phyloP scores from a whole-genome alignment of 1,139 yeast genomes.

The Diutina neorugosa region DNA sequence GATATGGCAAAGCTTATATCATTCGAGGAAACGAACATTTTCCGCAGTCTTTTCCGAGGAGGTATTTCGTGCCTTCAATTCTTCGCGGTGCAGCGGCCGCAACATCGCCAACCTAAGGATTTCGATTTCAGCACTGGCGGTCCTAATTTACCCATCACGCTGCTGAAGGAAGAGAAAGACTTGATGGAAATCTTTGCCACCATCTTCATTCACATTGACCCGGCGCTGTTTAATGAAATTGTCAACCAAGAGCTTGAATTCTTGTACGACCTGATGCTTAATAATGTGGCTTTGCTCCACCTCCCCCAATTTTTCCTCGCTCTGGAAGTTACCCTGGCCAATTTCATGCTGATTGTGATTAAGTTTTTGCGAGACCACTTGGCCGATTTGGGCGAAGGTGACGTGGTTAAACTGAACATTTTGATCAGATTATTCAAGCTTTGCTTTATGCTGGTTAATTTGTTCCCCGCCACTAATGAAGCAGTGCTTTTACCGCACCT shows the following conservation, averaged over 20 bases:
- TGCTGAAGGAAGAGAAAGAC: slow-evolving; percentile 89
- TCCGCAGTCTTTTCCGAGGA: slow-evolving; percentile 69
- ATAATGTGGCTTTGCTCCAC: slow-evolving; percentile 79
- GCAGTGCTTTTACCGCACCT: slow-evolving; percentile 78
- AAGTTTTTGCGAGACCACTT: slow-evolving; percentile 65
- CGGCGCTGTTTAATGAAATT: slow-evolving; percentile 91
- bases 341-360: slow-evolving; percentile 79
- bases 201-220: slow-evolving; percentile 86
- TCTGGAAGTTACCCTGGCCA: slow-evolving; percentile 85
- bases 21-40: slow-evolving; percentile 69
- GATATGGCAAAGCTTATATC: slow-evolving; percentile 78
- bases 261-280: slow-evolving; percentile 67
- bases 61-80: slow-evolving; percentile 74
- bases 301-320: slow-evolving; percentile 91
- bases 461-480: slow-evolving; percentile 83
- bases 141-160: slow-evolving; percentile 72
- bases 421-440: slow-evolving; percentile 77
- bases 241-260: slow-evolving; percentile 71
- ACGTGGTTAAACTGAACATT: slow-evolving; percentile 67
- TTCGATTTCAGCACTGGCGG: slow-evolving; percentile 61
- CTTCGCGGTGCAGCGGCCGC: slow-evolving; percentile 48
- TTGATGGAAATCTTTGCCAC: slow-evolving; percentile 93
- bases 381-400: slow-evolving; percentile 71
- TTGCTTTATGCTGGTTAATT: slow-evolving; percentile 90
- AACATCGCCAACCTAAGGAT: slow-evolving; percentile 29